Percentiles rank a stretch among this genome's conserved stretches.
Conservation (phyloP, 2,329 filamentous ascomycete genomes). For the Xylaria sp. region DNA sequence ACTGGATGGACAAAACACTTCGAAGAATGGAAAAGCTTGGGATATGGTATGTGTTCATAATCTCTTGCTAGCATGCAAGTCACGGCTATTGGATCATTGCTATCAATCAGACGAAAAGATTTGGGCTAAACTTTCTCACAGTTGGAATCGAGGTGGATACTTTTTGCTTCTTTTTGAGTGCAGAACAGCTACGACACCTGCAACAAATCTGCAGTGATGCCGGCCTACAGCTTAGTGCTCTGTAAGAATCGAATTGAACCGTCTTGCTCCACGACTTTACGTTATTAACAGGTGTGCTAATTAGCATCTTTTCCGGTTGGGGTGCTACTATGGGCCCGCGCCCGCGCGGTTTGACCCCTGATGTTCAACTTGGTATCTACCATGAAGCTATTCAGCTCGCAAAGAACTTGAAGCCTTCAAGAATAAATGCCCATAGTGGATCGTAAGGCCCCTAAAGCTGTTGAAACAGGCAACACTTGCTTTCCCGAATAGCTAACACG, state of each 20-base stretch:
- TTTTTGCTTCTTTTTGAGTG: conserved; percentile 5
- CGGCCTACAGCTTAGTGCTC: conserved; percentile 1
- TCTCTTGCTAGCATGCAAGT: neutral
- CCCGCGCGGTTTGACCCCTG: conserved; percentile 1
- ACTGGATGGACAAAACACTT: neutral
- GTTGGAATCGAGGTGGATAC: conserved; percentile 7
- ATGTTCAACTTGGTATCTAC: conserved; percentile 10
- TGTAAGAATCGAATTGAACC: neutral
- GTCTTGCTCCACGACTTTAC: neutral
- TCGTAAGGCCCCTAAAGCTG: neutral
- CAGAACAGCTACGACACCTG: neutral
- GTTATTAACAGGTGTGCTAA: neutral
- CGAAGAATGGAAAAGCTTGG: neutral
- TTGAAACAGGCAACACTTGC: neutral
- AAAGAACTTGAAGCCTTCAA: neutral
- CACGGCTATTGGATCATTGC: neutral
- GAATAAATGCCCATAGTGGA: conserved; percentile 4
- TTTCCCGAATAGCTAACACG: neutral
- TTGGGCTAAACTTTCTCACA: neutral
- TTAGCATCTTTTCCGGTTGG: conserved; percentile 5
- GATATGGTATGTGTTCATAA: conserved; percentile 1
- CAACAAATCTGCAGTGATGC: neutral
- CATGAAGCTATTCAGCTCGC: neutral
- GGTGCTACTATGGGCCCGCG: neutral
- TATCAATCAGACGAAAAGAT: neutral